phyloP scores from a whole-genome alignment of 2,329 filamentous ascomycete species.

The Byssochlamys sp. region DNA sequence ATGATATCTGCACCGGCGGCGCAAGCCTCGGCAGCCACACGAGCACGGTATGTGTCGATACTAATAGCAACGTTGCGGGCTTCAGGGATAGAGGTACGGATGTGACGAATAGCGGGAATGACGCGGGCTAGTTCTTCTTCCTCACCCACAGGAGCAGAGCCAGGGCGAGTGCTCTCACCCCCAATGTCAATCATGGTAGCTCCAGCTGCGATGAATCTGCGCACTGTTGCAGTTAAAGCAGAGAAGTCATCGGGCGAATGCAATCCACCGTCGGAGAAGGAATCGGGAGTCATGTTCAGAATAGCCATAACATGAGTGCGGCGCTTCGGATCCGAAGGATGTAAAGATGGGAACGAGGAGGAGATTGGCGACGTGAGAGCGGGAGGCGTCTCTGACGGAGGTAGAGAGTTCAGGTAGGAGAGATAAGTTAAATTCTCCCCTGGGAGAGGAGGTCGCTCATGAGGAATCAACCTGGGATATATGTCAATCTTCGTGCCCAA shows the following conservation, averaged over 20 bases:
- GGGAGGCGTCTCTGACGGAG: slow-evolving; percentile 26
- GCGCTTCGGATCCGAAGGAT: slow-evolving; percentile 46
- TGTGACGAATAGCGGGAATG: slow-evolving; percentile 64
- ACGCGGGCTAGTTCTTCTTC: slow-evolving; percentile 70
- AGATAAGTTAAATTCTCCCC: slow-evolving; percentile 23
- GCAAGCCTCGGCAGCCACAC: slow-evolving; percentile 68
- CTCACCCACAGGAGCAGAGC: slow-evolving; percentile 56
- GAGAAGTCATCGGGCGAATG: slow-evolving; percentile 43
- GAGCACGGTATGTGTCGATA: slow-evolving; percentile 83
- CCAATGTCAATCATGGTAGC: slow-evolving; percentile 85
- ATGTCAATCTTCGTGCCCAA: slow-evolving; percentile 8
- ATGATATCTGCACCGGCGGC: slow-evolving; percentile 77
- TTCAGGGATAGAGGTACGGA: slow-evolving; percentile 56
- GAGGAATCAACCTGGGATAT: slow-evolving; percentile 30
- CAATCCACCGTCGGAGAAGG: slow-evolving; percentile 81
- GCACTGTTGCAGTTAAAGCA: slow-evolving; percentile 50
- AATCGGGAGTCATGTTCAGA: slow-evolving; percentile 88
- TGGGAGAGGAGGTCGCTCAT: slow-evolving; percentile 24
- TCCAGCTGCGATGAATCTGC: slow-evolving; percentile 55
- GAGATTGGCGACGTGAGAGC: slow-evolving; percentile 31
- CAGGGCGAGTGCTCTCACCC: slow-evolving; percentile 82
- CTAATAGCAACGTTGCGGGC: slow-evolving; percentile 61
- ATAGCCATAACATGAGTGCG: slow-evolving; percentile 83
- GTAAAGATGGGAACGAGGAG: slow-evolving; percentile 42
- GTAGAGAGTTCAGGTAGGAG: slow-evolving; percentile 25